Evolutionary conservation across 1,284 basidiomycete species (phyloP).

Genomic region (Schizopora paradoxa): DNA sequence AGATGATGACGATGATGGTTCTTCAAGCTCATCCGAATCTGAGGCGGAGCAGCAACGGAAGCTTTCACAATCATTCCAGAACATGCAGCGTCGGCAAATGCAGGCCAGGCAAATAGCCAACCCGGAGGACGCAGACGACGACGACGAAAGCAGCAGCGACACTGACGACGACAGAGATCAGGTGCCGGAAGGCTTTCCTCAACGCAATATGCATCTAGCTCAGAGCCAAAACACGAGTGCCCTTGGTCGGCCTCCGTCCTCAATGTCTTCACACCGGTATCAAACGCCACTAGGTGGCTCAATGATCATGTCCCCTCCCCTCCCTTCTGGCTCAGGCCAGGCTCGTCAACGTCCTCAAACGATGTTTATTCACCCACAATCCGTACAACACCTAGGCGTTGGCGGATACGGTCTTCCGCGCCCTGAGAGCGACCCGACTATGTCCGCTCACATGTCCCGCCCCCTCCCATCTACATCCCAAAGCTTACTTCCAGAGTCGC

Average conservation of each 20-base stretch:
- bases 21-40: constrained; percentile 48
- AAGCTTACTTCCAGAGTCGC: no score
- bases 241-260: constrained; percentile 60
- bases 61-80: constrained; percentile 16
- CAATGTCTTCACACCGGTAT: constrained; percentile 66
- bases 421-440: not conserved
- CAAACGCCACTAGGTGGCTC: constrained; percentile 70
- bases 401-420: no score
- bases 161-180: constrained; percentile 44
- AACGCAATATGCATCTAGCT: constrained; percentile 4
- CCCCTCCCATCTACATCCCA: constrained; percentile 36
- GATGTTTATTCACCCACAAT: constrained; percentile 12
- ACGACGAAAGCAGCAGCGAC: constrained; percentile 36
- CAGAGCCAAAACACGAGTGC: constrained; percentile 29
- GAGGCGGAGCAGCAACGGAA: constrained; percentile 1
- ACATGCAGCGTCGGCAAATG: constrained; percentile 15
- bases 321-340: constrained; percentile 27
- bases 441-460: not conserved
- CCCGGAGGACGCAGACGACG: constrained; percentile 18
- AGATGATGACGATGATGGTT: constrained; percentile 41
- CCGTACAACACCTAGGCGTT: constrained; percentile 12
- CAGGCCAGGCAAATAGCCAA: constrained; percentile 8
- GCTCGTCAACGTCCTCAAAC: constrained; percentile 1
- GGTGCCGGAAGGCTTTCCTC: constrained; percentile 24
- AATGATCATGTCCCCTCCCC: constrained; percentile 50